Percentiles rank a stretch among this genome's conserved stretches.
Conservation (phyloP, 2,329 filamentous ascomycete species). For the Aspergillus chevalieri region DNA sequence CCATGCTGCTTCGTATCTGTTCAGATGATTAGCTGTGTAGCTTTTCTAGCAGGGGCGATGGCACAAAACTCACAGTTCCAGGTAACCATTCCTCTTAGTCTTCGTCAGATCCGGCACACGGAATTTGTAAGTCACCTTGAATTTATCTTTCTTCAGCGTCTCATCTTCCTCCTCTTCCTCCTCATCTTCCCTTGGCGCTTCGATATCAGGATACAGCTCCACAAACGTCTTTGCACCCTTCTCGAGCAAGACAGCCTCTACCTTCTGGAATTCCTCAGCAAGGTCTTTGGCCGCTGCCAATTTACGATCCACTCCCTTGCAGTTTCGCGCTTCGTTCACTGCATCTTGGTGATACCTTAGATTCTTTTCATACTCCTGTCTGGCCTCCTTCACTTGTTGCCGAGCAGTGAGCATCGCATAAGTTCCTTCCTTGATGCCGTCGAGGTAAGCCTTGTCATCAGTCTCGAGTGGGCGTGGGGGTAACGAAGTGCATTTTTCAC, state of each 20-base stretch:
- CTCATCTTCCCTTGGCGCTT: background rate
- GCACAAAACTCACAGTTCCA: slow-evolving; percentile 52
- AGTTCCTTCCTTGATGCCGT: slow-evolving; percentile 45
- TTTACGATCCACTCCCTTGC: slow-evolving; percentile 46
- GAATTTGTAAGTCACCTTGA: slow-evolving; percentile 50
- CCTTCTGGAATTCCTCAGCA: slow-evolving; percentile 47
- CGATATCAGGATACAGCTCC: slow-evolving; percentile 54
- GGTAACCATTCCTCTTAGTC: slow-evolving; percentile 52
- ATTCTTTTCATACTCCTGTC: slow-evolving; percentile 32
- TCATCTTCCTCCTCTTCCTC: background rate
- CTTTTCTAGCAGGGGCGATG: slow-evolving; percentile 47
- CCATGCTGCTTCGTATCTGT: slow-evolving; percentile 62
- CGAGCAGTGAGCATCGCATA: slow-evolving; percentile 55
- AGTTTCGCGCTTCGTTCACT: background rate
- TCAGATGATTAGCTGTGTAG: slow-evolving; percentile 22
- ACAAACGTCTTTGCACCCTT: slow-evolving; percentile 62
- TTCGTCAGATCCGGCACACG: slow-evolving; percentile 45
- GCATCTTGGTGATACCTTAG: slow-evolving; percentile 21
- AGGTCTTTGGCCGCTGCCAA: slow-evolving; percentile 48
- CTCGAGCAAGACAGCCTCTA: slow-evolving; percentile 51
- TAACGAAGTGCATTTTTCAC: slow-evolving; percentile 16
- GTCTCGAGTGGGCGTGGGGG: slow-evolving; percentile 20
- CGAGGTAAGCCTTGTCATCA: slow-evolving; percentile 48
- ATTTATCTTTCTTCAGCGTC: slow-evolving; percentile 30
- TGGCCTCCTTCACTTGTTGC: slow-evolving; percentile 33